Percentiles rank a stretch among this genome's conserved stretches.
Conservation (phyloP, 176 grass and related monocot genomes). For the Lolium perenne region DNA sequence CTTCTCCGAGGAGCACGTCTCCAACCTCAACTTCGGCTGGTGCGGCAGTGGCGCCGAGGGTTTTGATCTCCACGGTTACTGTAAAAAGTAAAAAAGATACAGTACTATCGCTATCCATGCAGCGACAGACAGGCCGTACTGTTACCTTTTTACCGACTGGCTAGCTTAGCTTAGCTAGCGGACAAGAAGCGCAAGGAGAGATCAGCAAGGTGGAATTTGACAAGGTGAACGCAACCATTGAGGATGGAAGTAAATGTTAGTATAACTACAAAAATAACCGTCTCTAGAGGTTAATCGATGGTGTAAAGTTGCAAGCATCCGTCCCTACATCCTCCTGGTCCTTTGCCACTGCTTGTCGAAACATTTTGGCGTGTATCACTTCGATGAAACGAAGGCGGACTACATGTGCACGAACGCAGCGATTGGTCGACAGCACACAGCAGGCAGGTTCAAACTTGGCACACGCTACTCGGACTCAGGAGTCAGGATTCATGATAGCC, state of each 20-base stretch:
- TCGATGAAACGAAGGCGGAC: not conserved
- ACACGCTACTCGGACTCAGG: too few relatives aligned
- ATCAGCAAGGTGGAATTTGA: not conserved
- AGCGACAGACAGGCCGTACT: constrained; percentile 5
- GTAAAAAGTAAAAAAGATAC: constrained; percentile 34
- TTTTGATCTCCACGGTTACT: constrained; percentile 40
- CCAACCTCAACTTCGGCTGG: constrained; percentile 57
- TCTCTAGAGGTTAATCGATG: constrained; percentile 11
- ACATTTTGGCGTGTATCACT: constrained; percentile 21
- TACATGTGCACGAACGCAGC: not conserved
- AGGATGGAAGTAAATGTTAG: constrained; percentile 4
- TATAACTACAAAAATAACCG: constrained; percentile 23
- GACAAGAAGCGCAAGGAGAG: not conserved
- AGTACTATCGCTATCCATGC: constrained; percentile 23
- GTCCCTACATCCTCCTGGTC: not conserved
- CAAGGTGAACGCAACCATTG: not conserved
- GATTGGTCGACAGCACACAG: not conserved
- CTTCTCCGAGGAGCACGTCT: constrained; percentile 52
- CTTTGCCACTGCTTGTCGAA: not conserved
- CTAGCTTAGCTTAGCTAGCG: not conserved
- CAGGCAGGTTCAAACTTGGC: not conserved
- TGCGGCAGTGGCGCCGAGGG: constrained; percentile 30
- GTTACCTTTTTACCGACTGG: not conserved
- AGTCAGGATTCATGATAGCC: too few relatives aligned
- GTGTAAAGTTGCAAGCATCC: constrained; percentile 28